Base-by-base conservation (phyloP, 306 rosid genomes). In the Citrullus colocynthis region DNA sequence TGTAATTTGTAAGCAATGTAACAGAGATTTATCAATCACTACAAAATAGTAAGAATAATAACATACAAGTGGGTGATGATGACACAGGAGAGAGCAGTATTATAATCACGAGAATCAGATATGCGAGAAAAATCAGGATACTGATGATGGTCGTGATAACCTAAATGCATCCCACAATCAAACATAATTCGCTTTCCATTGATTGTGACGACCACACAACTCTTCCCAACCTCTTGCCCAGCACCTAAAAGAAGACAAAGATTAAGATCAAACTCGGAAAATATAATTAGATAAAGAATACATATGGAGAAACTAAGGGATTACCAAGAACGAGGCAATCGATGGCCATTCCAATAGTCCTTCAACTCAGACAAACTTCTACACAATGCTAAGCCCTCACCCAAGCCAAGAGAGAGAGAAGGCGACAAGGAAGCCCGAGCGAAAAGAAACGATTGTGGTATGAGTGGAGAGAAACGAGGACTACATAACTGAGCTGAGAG, bases 191-290 rank as follows among this genome's bases (percentile, higher is more conserved):
- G 85, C 74, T 90, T 94, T 59, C 95, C 96, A 45, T 92, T 90
- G 76, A 94, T 94, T n/a, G 83, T 83, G 14, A 92, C 97, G 48
- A 94, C 84, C 18, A 90, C 93, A 32, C 96, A 92, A 84, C 98
- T 94, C 93, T 94, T 94, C 36, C 98, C 98, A 37, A 92, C 96
- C 61, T 94, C 96, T 87, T 94, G 97, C 44, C 98, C 98, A 75
- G 98, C 97, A 37, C 98, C 98, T 94, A 79, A 34, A 54, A 63
- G 20, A 52, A 9, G 12, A 55, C 30, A 44, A 32, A 6, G 20
- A 32, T 15, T 55, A 51, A 80, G 15, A 39, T 16, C 39, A 15
- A 32, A 44, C 28, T 9, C 13, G 1, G 56, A 14, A 57, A 51
- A 18, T 18, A 20, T 17, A 64, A 36, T 9, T 20, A 18, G 24